Conservation (phyloP, 1,284 basidiomycete genomes). For the Microbotryum violaceum region DNA sequence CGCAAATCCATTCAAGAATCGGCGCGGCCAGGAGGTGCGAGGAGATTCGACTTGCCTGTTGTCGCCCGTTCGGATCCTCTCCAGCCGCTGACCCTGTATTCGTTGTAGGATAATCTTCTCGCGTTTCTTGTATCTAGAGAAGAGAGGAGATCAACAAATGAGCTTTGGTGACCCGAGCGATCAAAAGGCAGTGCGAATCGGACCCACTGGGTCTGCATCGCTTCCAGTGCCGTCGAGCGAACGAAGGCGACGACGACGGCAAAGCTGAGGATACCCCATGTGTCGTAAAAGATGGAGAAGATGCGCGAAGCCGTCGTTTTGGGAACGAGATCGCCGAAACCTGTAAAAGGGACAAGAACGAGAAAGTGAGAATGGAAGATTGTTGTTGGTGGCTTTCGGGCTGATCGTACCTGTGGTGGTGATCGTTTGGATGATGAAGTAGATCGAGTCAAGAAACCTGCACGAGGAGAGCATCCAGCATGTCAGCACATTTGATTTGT, state of each 20-base stretch:
- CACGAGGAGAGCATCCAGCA: constrained; percentile 43
- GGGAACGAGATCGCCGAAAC: constrained; percentile 69
- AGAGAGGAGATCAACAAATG: background rate
- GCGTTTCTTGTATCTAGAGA: background rate
- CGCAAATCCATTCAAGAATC: background rate
- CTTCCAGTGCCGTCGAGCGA: constrained; percentile 62
- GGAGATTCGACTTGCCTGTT: background rate
- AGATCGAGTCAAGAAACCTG: constrained; percentile 17
- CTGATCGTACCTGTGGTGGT: constrained; percentile 29
- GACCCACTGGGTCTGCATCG: constrained; percentile 32
- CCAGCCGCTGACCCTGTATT: background rate
- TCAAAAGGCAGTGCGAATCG: background rate
- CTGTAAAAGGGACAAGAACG: constrained; percentile 45
- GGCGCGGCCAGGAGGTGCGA: background rate
- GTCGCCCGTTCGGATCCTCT: background rate
- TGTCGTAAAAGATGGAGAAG: constrained; percentile 35
- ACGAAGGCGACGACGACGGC: constrained; percentile 57
- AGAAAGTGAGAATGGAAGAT: too few species aligned
- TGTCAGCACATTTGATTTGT: background rate
- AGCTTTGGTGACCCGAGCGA: background rate
- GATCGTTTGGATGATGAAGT: constrained; percentile 13
- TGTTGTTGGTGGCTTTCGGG: constrained; percentile 53
- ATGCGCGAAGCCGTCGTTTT: constrained; percentile 48
- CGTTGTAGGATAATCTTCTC: background rate
- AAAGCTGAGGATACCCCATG: constrained; percentile 44